Evolutionary conservation across 2,329 filamentous ascomycete species (phyloP), one percentile per base, ranked within the genome.

Genomic region (Zasmidium citrigriseum): DNA sequence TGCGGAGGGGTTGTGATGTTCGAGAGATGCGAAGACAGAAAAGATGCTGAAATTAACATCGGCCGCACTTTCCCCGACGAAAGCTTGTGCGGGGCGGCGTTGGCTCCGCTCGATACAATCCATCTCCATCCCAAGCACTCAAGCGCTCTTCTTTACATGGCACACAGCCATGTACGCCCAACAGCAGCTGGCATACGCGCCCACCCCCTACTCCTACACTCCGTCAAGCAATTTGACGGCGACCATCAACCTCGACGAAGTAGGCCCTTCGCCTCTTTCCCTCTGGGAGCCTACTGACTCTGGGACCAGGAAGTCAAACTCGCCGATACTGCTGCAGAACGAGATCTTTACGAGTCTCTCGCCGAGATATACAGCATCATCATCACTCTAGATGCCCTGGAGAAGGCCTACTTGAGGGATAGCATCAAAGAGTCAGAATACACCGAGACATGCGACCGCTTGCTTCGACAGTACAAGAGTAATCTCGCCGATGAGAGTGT

Each of bases 341-440:
- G 93, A 61, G 93, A 99, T 72, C 82, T 98, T 1, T 91, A 97
- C 74, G 95, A 98, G 72, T 98, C 95, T 1, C 86, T 99, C 14
- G 95, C 93, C 55, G 95, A 99, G 76, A 88, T 99, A 22, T 99
- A 98, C 77, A 96, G 93, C 77, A 98, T 99, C 66, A 93, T 99
- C 38, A 85, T 97, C 61, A 98, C 95, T 0, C 82, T 99, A 2
- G 95, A 99, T 72, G 92, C 96, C 64, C 84, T 99, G 1, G 95
- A 99, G 71, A 96, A 96, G 75, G 96, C 93, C 0, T 99, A 96
- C 72, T 85, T 99, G 41, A 96, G 96, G 72, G 95, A 99, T 80
- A 93, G 92, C 21, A 89, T 99, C 52, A 86, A 89, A 4, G 95
- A 98, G 76, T 83, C 83, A 53, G 93, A 97, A 70, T 99, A 99